Evolutionary conservation across 2,329 filamentous ascomycete genomes (phyloP).

Genomic region (Fusarium sp.): DNA sequence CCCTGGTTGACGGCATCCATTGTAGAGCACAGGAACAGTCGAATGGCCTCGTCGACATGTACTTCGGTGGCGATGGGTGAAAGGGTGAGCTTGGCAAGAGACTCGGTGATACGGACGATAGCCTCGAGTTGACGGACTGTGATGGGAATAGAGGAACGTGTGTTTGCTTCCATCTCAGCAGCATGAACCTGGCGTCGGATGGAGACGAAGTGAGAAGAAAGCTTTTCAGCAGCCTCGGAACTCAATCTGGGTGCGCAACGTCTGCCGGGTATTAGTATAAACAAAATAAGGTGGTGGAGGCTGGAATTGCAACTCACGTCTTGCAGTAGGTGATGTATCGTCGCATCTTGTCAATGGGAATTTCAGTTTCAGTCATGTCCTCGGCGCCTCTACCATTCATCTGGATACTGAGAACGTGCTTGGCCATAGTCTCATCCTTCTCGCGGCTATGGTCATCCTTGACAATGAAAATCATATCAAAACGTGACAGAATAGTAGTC

Average conservation of each 20-base stretch:
- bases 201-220: constrained; percentile 96
- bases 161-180: constrained; percentile 88
- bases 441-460: constrained; percentile 91
- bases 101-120: constrained; percentile 96
- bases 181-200: constrained; percentile 95
- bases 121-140: constrained; percentile 97
- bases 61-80: constrained; percentile 87
- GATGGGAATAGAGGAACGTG: constrained; percentile 93
- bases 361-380: constrained; percentile 85
- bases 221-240: constrained; percentile 90
- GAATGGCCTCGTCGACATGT: constrained; percentile 97
- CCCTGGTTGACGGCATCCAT: constrained; percentile 98
- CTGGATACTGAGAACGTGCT: constrained; percentile 96
- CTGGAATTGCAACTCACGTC: constrained; percentile 68
- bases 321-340: constrained; percentile 98
- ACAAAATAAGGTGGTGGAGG: too few relatives aligned
- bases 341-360: constrained; percentile 96
- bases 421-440: constrained; percentile 92
- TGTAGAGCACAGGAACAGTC: constrained; percentile 93
- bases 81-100: constrained; percentile 89
- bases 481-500: constrained; percentile 96
- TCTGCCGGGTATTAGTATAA: constrained; percentile 57
- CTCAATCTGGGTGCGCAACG: constrained; percentile 93
- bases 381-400: constrained; percentile 89
- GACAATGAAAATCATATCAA: constrained; percentile 99